Base-by-base conservation (phyloP, 1,284 basidiomycete species). In the Trametes hirsuta region DNA sequence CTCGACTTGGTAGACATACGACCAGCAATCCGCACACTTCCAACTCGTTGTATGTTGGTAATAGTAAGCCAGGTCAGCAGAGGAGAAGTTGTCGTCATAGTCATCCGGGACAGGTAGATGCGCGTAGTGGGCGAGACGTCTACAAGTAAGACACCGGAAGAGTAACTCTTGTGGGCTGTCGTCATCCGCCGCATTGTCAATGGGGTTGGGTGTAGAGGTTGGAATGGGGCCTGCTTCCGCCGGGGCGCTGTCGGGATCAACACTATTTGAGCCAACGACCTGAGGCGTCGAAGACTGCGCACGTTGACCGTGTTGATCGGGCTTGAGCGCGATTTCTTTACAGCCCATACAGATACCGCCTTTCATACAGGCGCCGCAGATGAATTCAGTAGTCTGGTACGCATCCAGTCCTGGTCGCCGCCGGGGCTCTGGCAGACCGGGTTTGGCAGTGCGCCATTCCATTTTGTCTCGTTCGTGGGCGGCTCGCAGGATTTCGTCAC, bases 141-240 rank as follows among this genome's bases (percentile, higher is more conserved):
- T 91, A 79, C 94, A 96, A 15, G 86, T 84, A 50, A 85, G 72
- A 72, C 94, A 96, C 36, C 94, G 84, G 74, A 93, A 96, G 25
- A 93, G 75, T 5, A 93, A 80, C 62, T 84, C 79, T 10, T 67
- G 66, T 6, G 71, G 62, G 44, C 71, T 52, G 44, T 64, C 63
- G 50, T 64, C 70, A 48, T 69, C 61, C 48, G 60, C 65, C 24
- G 55, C 62, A 25, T 45, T 34, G 30, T 36, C 59, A 58, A 53
- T 47, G 47, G 42, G 41, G 6, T 22, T n/a, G 22, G 41, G 14
- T 21, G 55, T 46, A 42, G 41, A 21, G 2, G 39, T 11, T 11
- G 50, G 49, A n/a, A 57, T 44, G 35, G 57, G 22, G n/a, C n/a
- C 62, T 30, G 40, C 35, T 53, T 58, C 65, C 35, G 55, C 63